A percentile compares a stretch with the other conserved stretches of the same genome.
Evolutionary conservation across 768 basidiomycete genomes (phyloP).

Genomic region (Cubamyces lactineus): DNA sequence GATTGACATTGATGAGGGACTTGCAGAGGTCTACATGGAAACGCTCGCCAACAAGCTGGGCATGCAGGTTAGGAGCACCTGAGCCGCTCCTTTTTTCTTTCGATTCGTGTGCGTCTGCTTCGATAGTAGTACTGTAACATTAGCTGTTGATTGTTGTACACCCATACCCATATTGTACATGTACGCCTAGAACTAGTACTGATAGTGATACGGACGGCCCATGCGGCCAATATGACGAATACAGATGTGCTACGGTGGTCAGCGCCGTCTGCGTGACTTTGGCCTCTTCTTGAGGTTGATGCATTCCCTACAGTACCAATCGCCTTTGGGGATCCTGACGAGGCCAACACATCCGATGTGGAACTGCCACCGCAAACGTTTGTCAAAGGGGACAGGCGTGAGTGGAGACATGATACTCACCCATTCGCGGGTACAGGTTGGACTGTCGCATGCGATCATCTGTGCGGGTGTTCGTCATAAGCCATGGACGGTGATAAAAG

Average conservation of each 20-base stretch:
- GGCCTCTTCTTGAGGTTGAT: slow-evolving; percentile 26
- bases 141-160: slow-evolving; percentile 8
- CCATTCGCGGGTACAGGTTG: slow-evolving; percentile 79
- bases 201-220: background rate
- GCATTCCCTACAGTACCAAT: slow-evolving; percentile 79
- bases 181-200: slow-evolving; percentile 11
- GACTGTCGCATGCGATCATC: slow-evolving; percentile 89
- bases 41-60: slow-evolving; percentile 79
- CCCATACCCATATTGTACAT: slow-evolving; percentile 21
- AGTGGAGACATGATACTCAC: slow-evolving; percentile 46
- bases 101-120: too few species aligned
- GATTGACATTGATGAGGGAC: background rate
- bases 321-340: slow-evolving; percentile 55
- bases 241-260: background rate
- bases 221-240: background rate
- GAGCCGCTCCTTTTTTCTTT: background rate
- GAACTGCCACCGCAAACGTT: slow-evolving; percentile 51
- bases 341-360: slow-evolving; percentile 72
- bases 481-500: too few species aligned
- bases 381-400: background rate
- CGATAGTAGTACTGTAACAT: background rate
- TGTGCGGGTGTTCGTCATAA: slow-evolving; percentile 29
- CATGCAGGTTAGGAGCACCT: slow-evolving; percentile 34
- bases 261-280: slow-evolving; percentile 9
- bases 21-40: slow-evolving; percentile 82